Evolutionary conservation across 2,329 filamentous ascomycete genomes (phyloP), one percentile per base, ranked within the genome.

Genomic region (Salinomyces thailandicus): DNA sequence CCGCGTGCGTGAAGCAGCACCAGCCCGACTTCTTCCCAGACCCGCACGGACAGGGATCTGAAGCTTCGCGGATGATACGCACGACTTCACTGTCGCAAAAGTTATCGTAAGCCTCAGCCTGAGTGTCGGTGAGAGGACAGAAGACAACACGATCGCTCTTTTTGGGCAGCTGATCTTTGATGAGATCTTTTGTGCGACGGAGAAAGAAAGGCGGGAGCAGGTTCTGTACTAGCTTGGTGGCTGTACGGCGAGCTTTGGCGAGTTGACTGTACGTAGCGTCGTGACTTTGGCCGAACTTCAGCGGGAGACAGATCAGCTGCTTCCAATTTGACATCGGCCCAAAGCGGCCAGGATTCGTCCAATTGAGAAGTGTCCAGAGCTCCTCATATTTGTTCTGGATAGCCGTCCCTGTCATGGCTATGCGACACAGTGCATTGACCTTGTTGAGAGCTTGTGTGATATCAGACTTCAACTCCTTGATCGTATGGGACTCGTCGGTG

Each of bases 381-480:
- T 98, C 91, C 55, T 95, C 85, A 57, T 98, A 98, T 47, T 85
- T 91, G 60, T 98, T 98, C 56, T 98, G 91, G 30, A 98, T 95
- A 0, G 89, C 89, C 0, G 91, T 98, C 2, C 91, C 91, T 0
- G 87, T 96, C 6, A 98, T 68, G 0, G 91, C 91, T 42, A 98
- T 87, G 20, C 91, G 76, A 54, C 91, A 96, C 2, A 96, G 72
- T 0, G 87, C 78, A 50, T 98, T 98, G 48, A 96, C 69, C 43
- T 87, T 76, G 50, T 85, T 83, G 81, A 98, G 89, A 0, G 86
- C 79, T 52, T 82, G 76, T 0, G 89, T 91, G 5, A 81, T 82
- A 43, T 81, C 81, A 0, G 87, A 80, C 29, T 66, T 71, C 33
- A 73, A 71, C 48, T 89, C 85, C 62, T 96, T 98, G 55, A 96